These are phyloP conservation scores for Cardamine chenopodiifolia DNA, from an alignment of 345 rosid species.

Conservation along the genomic window DNA sequence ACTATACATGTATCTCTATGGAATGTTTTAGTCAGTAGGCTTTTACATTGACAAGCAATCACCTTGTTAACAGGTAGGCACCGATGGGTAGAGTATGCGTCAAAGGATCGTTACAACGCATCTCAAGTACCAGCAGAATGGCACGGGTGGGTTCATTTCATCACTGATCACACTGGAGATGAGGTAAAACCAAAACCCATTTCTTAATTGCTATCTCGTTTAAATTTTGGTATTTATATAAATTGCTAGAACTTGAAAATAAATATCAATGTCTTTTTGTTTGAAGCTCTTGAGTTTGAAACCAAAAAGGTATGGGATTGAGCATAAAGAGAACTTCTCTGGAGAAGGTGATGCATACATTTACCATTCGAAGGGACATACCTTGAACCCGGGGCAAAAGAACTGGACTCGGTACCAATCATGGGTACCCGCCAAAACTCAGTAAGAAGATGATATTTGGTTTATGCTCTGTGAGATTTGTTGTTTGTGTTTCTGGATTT, in stretches of 20 bases:
- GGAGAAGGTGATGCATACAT: slow-evolving; percentile 83
- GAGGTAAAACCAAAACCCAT: slow-evolving; percentile 54
- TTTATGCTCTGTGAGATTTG: slow-evolving; percentile 19
- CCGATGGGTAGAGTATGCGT: slow-evolving; percentile 94
- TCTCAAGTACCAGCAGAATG: slow-evolving; percentile 98
- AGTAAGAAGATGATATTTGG: slow-evolving; percentile 40
- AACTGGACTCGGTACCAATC: slow-evolving; percentile 94
- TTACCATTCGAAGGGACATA: slow-evolving; percentile 95
- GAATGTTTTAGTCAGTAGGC: slow-evolving; percentile 16
- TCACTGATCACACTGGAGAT: slow-evolving; percentile 97
- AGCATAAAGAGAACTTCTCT: slow-evolving; percentile 87
- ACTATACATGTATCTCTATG: neutral
- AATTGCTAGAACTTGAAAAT: neutral
- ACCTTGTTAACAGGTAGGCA: slow-evolving; percentile 67
- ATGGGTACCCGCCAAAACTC: slow-evolving; percentile 76
- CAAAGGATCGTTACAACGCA: slow-evolving; percentile 83
- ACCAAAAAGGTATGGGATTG: slow-evolving; percentile 87
- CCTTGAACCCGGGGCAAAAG: slow-evolving; percentile 89
- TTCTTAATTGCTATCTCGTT: neutral
- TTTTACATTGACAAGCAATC: slow-evolving; percentile 5
- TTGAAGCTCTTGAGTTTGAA: slow-evolving; percentile 83
- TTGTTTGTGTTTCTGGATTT: slow-evolving; percentile 20
- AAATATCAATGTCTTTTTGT: neutral
- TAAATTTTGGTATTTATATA: neutral
- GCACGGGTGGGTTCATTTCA: slow-evolving; percentile 98